Conservation (phyloP, 768 basidiomycete genomes). For the Sporobolomyces roseus region DNA sequence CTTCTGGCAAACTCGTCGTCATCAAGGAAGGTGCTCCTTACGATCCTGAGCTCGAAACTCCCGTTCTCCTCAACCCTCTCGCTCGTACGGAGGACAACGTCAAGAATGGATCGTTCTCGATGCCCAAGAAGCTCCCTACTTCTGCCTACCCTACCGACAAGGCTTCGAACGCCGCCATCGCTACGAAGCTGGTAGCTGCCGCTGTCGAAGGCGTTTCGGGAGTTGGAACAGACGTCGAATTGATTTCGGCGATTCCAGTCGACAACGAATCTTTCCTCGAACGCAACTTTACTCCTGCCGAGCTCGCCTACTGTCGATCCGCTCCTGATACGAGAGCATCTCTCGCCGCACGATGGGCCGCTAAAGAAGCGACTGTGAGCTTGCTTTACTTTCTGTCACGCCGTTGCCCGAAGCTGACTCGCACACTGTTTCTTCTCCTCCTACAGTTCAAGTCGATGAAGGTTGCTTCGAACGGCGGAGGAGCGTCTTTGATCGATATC, state of each 20-base stretch:
- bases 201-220: conserved; percentile 36
- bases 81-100: conserved; percentile 62
- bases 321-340: conserved; percentile 84
- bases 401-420: neutral
- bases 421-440: neutral
- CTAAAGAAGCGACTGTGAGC: conserved; percentile 71
- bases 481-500: conserved; percentile 92
- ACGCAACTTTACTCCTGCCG: conserved; percentile 88
- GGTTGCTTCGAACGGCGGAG: conserved; percentile 83
- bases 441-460: conserved; percentile 86
- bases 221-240: conserved; percentile 50
- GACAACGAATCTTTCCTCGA: conserved; percentile 78
- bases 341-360: conserved; percentile 94
- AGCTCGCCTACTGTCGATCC: conserved; percentile 76
- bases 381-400: neutral
- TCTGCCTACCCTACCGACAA: conserved; percentile 19
- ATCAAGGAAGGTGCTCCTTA: conserved; percentile 93
- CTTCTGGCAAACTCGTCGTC: conserved; percentile 61
- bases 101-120: conserved; percentile 77
- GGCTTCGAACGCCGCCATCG: conserved; percentile 24
- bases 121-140: conserved; percentile 58
- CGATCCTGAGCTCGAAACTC: conserved; percentile 63
- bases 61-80: conserved; percentile 79
- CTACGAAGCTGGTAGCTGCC: conserved; percentile 30
- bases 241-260: conserved; percentile 87